Percentiles rank a stretch among this genome's conserved stretches.
Evolutionary conservation across 441 rosid genomes (phyloP).

Genomic region (Euphorbia celastroides): DNA sequence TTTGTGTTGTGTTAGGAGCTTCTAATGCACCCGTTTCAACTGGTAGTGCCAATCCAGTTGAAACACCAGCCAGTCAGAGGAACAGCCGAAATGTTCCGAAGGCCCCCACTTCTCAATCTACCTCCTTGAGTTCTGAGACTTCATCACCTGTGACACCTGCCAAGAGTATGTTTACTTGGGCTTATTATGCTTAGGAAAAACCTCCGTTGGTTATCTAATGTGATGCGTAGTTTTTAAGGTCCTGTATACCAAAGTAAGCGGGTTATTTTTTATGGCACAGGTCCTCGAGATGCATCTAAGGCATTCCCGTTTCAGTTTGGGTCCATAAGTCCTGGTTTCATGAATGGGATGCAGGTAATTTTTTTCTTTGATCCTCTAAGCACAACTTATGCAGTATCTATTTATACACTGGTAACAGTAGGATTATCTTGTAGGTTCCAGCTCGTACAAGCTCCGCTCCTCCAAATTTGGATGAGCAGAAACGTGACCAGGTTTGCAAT

Average conservation of each 20-base stretch:
- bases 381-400: neutral
- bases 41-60: conserved; percentile 36
- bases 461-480: conserved; percentile 97
- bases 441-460: conserved; percentile 99
- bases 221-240: neutral
- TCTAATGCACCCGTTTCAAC: conserved; percentile 41
- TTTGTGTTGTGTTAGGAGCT: conserved; percentile 31
- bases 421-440: conserved; percentile 56
- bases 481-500: conserved; percentile 65
- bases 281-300: conserved; percentile 56
- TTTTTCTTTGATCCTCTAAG: conserved; percentile 8
- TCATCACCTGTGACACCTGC: conserved; percentile 33
- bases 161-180: conserved; percentile 40
- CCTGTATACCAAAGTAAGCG: neutral
- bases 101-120: conserved; percentile 70
- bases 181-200: neutral
- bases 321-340: conserved; percentile 67
- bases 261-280: conserved; percentile 20
- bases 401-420: conserved; percentile 9
- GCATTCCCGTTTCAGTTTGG: conserved; percentile 82
- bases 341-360: conserved; percentile 73
- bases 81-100: conserved; percentile 59
- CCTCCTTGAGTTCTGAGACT: conserved; percentile 49
- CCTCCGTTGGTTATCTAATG: neutral
- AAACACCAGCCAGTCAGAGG: conserved; percentile 35